Evolutionary conservation across 148 eudicot genomes (phyloP).

Genomic region (Suaeda aralocaspica): DNA sequence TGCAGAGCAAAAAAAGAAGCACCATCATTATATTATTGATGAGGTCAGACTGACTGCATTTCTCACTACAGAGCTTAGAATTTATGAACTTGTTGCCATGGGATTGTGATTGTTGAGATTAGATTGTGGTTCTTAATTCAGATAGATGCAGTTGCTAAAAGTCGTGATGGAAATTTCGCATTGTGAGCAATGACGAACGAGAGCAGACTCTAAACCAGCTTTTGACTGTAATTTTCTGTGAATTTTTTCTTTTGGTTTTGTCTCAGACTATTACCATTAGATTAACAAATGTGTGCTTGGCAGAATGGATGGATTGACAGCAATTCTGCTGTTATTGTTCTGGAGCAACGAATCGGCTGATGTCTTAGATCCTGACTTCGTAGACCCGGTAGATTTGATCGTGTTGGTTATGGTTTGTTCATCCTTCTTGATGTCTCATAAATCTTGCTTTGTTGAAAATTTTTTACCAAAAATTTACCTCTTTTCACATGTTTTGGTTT

Average conservation of each 20-base stretch:
- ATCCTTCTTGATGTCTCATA: neutral
- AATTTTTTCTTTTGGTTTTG: neutral
- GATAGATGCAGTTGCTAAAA: constrained; percentile 99
- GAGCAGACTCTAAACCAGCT: constrained; percentile 94
- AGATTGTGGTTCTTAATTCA: constrained; percentile 35
- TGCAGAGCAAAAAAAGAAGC: constrained; percentile 98
- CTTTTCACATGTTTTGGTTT: constrained; percentile 15
- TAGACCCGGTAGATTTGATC: constrained; percentile 93
- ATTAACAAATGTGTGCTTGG: constrained; percentile 19
- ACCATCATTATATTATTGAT: constrained; percentile 91
- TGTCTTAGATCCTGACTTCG: constrained; percentile 97
- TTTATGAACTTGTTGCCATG: neutral
- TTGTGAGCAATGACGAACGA: constrained; percentile 94
- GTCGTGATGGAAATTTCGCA: constrained; percentile 91
- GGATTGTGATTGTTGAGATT: neutral
- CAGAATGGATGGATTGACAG: constrained; percentile 99
- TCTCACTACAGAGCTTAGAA: neutral
- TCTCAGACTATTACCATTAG: neutral
- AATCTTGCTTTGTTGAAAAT: neutral
- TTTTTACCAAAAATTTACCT: constrained; percentile 13
- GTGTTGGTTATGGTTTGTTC: constrained; percentile 71
- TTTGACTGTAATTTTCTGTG: constrained; percentile 54
- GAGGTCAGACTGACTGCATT: constrained; percentile 48
- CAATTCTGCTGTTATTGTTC: constrained; percentile 93
- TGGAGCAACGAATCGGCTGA: constrained; percentile 97